These are phyloP conservation scores for Claviceps humidiphila DNA, from an alignment of 2,329 filamentous ascomycete species.

Conservation along the genomic window DNA sequence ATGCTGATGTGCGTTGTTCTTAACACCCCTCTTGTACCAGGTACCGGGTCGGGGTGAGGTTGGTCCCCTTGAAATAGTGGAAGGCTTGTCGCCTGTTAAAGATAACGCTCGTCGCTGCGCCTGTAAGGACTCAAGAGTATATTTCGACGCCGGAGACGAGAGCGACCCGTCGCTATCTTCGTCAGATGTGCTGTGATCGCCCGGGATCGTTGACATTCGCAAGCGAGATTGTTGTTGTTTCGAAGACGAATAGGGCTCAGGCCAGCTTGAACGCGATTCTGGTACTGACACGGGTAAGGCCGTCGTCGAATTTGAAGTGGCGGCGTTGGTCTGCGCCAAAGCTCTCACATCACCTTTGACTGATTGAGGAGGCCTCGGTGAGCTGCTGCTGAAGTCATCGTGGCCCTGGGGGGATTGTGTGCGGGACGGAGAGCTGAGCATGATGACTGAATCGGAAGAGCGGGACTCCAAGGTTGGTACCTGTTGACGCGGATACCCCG, in stretches of 20 bases:
- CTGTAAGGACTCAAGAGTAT: conserved; percentile 9
- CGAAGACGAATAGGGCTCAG: background rate
- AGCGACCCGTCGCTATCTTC: background rate
- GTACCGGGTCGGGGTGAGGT: conserved; percentile 9
- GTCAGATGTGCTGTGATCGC: background rate
- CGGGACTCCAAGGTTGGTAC: conserved; percentile 8
- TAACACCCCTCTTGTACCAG: conserved; percentile 13
- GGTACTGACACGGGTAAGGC: background rate
- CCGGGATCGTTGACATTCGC: background rate
- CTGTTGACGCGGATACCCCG: conserved; percentile 3
- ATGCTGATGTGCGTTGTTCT: conserved; percentile 1
- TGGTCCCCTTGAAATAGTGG: conserved; percentile 2
- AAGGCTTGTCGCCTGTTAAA: conserved; percentile 18
- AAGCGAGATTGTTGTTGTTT: conserved; percentile 1
- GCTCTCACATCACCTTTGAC: background rate
- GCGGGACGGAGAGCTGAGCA: conserved; percentile 11
- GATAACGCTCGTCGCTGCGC: conserved; percentile 14
- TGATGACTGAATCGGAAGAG: conserved; percentile 9
- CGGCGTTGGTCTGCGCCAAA: background rate
- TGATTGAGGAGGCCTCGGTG: conserved; percentile 1
- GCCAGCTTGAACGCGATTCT: background rate
- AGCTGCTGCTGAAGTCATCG: conserved; percentile 1
- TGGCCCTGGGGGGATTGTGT: conserved; percentile 5
- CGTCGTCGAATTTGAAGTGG: background rate
- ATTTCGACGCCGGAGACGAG: conserved; percentile 9